Evolutionary conservation across 1,284 basidiomycete species (phyloP).

Genomic region (Malassezia brasiliensis): DNA sequence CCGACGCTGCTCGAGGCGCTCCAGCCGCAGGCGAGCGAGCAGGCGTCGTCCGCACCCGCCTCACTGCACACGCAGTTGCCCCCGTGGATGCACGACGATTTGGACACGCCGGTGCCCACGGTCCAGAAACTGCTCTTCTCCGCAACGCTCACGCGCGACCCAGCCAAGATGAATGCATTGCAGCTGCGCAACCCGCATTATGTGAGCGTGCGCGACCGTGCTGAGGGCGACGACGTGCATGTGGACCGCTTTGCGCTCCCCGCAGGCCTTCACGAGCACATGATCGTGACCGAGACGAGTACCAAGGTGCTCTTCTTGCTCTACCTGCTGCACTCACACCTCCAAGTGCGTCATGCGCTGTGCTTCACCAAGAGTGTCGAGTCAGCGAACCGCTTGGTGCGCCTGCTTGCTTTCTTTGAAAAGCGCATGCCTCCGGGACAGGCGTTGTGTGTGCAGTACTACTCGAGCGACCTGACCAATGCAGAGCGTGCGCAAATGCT

Average conservation of each 20-base stretch:
- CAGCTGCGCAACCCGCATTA: constrained; percentile 73
- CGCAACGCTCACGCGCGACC: constrained; percentile 87
- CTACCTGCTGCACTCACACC: constrained; percentile 61
- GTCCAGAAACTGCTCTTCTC: constrained; percentile 96
- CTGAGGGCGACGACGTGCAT: constrained; percentile 57
- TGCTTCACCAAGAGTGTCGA: constrained; percentile 95
- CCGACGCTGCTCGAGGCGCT: constrained; percentile 27
- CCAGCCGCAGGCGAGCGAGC: constrained; percentile 6
- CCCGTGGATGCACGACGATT: constrained; percentile 12
- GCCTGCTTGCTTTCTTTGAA: constrained; percentile 73
- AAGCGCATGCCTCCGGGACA: constrained; percentile 28
- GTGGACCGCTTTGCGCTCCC: constrained; percentile 35
- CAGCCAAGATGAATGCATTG: constrained; percentile 76
- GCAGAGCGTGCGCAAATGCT: constrained; percentile 68
- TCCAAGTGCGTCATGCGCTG: constrained; percentile 60
- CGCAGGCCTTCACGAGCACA: constrained; percentile 52
- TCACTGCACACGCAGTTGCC: neutral
- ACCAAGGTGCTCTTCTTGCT: constrained; percentile 84
- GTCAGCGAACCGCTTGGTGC: constrained; percentile 71
- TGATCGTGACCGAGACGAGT: constrained; percentile 67
- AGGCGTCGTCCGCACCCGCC: neutral
- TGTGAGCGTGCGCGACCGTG: constrained; percentile 61
- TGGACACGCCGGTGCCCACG: constrained; percentile 13
- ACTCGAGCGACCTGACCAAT: constrained; percentile 74
- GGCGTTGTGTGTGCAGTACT: constrained; percentile 52